Evolutionary conservation across 2,329 filamentous ascomycete genomes (phyloP), one percentile per base, ranked within the genome.

Genomic region (Dothiorella sarmentorum): DNA sequence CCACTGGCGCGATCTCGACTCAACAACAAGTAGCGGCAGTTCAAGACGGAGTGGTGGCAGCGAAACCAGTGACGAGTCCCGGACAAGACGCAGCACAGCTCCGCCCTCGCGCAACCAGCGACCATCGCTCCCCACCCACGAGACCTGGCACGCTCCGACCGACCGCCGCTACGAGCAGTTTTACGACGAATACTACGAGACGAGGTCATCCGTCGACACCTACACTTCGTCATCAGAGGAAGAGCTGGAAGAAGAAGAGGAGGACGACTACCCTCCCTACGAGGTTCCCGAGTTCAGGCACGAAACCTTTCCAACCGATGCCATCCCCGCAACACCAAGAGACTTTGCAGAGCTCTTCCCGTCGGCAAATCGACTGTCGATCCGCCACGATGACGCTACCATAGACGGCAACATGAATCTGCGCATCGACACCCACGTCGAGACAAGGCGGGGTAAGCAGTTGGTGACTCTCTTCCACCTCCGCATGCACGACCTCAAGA

Each of bases 401-500:
- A 76, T 87, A 3, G 93, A 99, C 71, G 93, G 93, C 33, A 96
- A 97, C 78, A 95, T 97, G 91, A 97, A 97, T 71, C 81, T 99
- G 59, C 87, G 92, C 29, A 82, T 97, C 60, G 92, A 96, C 70
- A 93, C 90, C 5, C 79, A 89, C 62, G 83, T 90, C 44, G 75
- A 77, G 24, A 76, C 78, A 24, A 80, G 82, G 24, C 82, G 82
- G 38, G 79, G 81, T 40, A 75, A 76, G 55, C 83, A 85, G 62
- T 85, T 85, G 65, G 83, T 89, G 66, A 90, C 86, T 4, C 85
- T 99, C 47, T 97, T 97, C 75, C 93, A 99, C 73, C 80, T 97
- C 61, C 89, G 91, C 67, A 96, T 99, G 91, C 87, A 96, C 71
- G 91, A 97, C 72, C 78, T 97, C 58, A 86, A 85, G 68, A 86